These are phyloP conservation scores for Cudoniella acicularis DNA, from an alignment of 495 filamentous ascomycete species.

Conservation along the genomic window DNA sequence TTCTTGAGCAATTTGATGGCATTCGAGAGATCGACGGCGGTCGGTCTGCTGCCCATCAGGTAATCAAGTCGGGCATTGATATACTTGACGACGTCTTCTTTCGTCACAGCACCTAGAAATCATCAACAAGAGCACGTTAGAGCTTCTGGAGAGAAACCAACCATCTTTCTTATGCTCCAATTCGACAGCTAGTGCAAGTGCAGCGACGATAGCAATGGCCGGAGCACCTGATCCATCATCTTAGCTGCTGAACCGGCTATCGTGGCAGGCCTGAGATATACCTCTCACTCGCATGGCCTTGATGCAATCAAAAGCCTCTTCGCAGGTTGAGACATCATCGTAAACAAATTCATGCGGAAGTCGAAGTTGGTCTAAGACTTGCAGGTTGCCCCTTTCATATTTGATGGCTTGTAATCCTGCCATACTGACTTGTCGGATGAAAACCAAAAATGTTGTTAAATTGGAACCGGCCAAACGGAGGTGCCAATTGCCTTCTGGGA, in stretches of 20 bases:
- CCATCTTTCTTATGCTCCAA: slow-evolving; percentile 50
- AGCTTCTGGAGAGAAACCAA: slow-evolving; percentile 24
- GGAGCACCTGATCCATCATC: slow-evolving; percentile 57
- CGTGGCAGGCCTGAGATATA: slow-evolving; percentile 11
- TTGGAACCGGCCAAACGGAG: not conserved
- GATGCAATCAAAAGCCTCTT: slow-evolving; percentile 91
- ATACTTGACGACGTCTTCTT: slow-evolving; percentile 58
- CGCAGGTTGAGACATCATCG: slow-evolving; percentile 64
- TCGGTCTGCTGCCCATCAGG: slow-evolving; percentile 81
- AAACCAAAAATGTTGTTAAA: not conserved
- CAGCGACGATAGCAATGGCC: slow-evolving; percentile 95
- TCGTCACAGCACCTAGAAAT: slow-evolving; percentile 29
- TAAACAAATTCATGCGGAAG: slow-evolving; percentile 85
- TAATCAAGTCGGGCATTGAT: slow-evolving; percentile 75
- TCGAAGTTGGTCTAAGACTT: slow-evolving; percentile 85
- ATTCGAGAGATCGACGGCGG: slow-evolving; percentile 90
- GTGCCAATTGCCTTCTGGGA: no score
- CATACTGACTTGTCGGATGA: slow-evolving; percentile 3
- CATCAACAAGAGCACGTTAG: not conserved
- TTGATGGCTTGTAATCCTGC: slow-evolving; percentile 75
- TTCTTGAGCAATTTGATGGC: slow-evolving; percentile 75
- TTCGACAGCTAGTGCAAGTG: slow-evolving; percentile 78
- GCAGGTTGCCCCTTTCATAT: slow-evolving; percentile 70
- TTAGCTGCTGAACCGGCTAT: slow-evolving; percentile 6
- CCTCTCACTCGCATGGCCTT: slow-evolving; percentile 87